Evolutionary conservation across 1,284 basidiomycete species (phyloP).

Genomic region (Ceratobasidium sp.): DNA sequence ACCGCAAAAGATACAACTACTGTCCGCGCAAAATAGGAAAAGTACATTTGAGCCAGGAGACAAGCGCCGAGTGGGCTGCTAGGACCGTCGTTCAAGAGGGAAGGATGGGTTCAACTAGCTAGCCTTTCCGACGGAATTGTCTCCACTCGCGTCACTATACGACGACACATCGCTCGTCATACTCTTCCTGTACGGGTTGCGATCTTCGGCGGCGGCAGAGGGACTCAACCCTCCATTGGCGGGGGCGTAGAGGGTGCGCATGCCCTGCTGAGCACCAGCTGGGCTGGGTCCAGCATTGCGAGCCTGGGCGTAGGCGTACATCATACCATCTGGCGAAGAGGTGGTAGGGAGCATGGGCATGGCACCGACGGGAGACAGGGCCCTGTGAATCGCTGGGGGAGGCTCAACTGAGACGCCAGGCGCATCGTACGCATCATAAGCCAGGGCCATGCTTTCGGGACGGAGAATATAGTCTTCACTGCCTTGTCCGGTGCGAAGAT

Average conservation of each 20-base stretch:
- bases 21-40: background rate
- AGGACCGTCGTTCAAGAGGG: background rate
- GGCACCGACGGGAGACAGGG: constrained; percentile 50
- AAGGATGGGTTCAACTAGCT: constrained; percentile 6
- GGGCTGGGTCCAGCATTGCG: constrained; percentile 30
- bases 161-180: constrained; percentile 48
- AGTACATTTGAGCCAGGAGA: background rate
- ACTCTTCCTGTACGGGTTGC: constrained; percentile 57
- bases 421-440: constrained; percentile 47
- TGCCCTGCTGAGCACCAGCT: constrained; percentile 40
- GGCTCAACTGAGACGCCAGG: constrained; percentile 52
- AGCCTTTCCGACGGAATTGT: constrained; percentile 27
- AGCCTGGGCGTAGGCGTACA: constrained; percentile 72
- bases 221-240: constrained; percentile 32
- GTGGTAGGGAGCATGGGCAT: constrained; percentile 65
- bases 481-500: constrained; percentile 47
- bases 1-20: constrained; percentile 17
- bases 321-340: constrained; percentile 78
- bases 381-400: constrained; percentile 53
- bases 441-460: constrained; percentile 56
- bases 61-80: background rate
- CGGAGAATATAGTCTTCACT: constrained; percentile 54
- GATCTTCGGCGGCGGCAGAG: constrained; percentile 37
- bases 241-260: constrained; percentile 46
- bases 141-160: constrained; percentile 22